Conservation (phyloP, 352 stramenopile genomes). For the Aphanomyces astaci region DNA sequence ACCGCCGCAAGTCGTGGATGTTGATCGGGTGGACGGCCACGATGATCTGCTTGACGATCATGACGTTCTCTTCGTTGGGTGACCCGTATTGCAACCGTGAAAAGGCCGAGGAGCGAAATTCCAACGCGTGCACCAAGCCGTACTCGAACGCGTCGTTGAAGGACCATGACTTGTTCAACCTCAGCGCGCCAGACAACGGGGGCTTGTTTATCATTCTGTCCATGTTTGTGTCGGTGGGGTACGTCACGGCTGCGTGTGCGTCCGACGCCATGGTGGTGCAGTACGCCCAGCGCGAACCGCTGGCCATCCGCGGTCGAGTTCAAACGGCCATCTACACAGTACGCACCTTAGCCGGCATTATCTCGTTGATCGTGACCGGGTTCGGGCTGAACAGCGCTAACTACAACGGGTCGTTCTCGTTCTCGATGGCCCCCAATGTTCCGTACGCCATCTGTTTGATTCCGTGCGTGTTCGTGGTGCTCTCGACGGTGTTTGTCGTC, state of each 20-base stretch:
- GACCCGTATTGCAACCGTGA: slow-evolving; percentile 27
- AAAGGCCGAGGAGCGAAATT: not conserved
- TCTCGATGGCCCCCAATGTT: too few relatives aligned
- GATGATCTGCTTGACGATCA: too few relatives aligned
- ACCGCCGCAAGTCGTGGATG: slow-evolving; percentile 29
- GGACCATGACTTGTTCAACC: too few relatives aligned
- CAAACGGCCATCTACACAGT: too few relatives aligned
- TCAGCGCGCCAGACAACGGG: slow-evolving; percentile 26
- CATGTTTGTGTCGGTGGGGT: slow-evolving; percentile 36
- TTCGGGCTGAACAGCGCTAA: not conserved
- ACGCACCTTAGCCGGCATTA: slow-evolving; percentile 40
- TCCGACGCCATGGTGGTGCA: too few relatives aligned
- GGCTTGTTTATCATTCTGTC: slow-evolving; percentile 34
- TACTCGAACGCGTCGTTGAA: slow-evolving; percentile 3
- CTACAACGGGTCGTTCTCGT: not conserved
- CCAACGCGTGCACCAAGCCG: not conserved
- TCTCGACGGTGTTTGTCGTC: too few relatives aligned
- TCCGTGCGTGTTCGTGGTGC: slow-evolving; percentile 26
- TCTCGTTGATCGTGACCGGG: slow-evolving; percentile 36
- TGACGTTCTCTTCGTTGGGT: too few relatives aligned
- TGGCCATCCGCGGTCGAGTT: too few relatives aligned
- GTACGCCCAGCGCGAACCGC: too few relatives aligned
- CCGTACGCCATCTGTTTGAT: too few relatives aligned
- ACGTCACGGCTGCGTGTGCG: too few relatives aligned
- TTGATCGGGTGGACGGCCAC: too few relatives aligned